phyloP scores from a whole-genome alignment of 1,284 basidiomycete genomes.

The Trichosporon sp. region DNA sequence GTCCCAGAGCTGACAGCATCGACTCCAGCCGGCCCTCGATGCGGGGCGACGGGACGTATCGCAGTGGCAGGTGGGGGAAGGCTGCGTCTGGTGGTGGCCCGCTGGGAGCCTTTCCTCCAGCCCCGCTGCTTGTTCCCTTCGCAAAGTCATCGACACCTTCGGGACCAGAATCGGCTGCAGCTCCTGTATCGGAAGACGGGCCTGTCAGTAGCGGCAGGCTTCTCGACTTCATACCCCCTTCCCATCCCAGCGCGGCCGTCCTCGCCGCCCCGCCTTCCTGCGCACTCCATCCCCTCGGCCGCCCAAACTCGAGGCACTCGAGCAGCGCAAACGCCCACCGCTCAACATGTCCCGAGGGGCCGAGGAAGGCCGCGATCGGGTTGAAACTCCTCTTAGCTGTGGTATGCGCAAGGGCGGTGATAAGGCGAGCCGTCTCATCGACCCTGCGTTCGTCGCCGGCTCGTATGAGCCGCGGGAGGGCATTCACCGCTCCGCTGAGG shows the following conservation, averaged over 20 bases:
- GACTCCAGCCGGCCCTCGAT: conserved; percentile 57
- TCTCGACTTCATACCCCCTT: conserved; percentile 24
- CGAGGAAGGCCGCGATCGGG: conserved; percentile 61
- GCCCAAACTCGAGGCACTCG: conserved; percentile 64
- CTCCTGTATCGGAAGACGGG: too few species aligned
- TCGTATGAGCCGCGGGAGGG: conserved; percentile 66
- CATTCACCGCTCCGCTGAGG: conserved; percentile 58
- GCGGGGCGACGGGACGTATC: conserved; percentile 57
- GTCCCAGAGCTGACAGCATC: conserved; percentile 69
- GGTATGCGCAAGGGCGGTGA: conserved; percentile 64
- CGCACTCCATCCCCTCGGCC: conserved; percentile 54
- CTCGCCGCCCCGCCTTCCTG: conserved; percentile 25
- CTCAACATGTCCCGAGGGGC: conserved; percentile 74
- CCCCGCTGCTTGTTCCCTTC: conserved; percentile 4
- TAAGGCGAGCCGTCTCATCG: conserved; percentile 59
- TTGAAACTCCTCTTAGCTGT: conserved; percentile 35
- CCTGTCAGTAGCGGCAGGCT: conserved; percentile 23
- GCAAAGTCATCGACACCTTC: conserved; percentile 35
- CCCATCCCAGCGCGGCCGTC: conserved; percentile 46
- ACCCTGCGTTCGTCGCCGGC: conserved; percentile 66
- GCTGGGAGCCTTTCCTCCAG: background rate
- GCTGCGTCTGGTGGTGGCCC: background rate
- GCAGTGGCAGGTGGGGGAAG: conserved; percentile 53
- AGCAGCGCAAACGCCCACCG: conserved; percentile 82
- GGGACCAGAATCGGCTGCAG: background rate